A percentile compares a stretch with the other conserved stretches of the same genome.
Evolutionary conservation across 2,329 filamentous ascomycete genomes (phyloP).

Genomic region (Dactylellina cionopaga): DNA sequence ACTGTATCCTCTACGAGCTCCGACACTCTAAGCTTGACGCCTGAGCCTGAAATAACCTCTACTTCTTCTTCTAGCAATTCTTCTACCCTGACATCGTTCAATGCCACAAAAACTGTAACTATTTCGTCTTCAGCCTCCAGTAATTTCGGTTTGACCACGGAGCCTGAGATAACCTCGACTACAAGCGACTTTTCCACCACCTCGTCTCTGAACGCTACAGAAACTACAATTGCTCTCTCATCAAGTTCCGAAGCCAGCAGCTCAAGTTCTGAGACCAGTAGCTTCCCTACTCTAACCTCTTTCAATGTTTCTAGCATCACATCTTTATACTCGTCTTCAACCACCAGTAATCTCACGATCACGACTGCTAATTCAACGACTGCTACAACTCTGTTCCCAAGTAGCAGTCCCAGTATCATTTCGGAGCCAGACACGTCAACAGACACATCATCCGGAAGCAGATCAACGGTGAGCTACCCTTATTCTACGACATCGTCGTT

Average conservation of each 20-base stretch:
- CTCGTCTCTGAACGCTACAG: background rate
- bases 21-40: background rate
- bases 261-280: too few species aligned
- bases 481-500: background rate
- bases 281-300: too few species aligned
- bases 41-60: slow-evolving; percentile 4
- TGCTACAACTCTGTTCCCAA: background rate
- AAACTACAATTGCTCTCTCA: background rate
- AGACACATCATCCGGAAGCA: background rate
- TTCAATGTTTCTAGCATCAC: too few species aligned
- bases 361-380: slow-evolving; percentile 1
- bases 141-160: slow-evolving; percentile 4
- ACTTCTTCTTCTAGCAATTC: background rate
- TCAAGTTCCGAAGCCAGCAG: too few species aligned
- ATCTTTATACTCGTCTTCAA: too few species aligned
- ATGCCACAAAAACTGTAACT: slow-evolving; percentile 20
- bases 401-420: background rate
- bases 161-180: too few species aligned
- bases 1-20: slow-evolving; percentile 11
- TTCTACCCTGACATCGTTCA: slow-evolving; percentile 12
- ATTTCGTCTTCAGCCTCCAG: background rate
- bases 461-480: background rate
- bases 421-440: slow-evolving; percentile 10
- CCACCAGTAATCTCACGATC: too few species aligned
- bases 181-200: background rate